Evolutionary conservation across 768 basidiomycete genomes (phyloP), one percentile per base, ranked within the genome.

Genomic region (Termitomyces sp.): DNA sequence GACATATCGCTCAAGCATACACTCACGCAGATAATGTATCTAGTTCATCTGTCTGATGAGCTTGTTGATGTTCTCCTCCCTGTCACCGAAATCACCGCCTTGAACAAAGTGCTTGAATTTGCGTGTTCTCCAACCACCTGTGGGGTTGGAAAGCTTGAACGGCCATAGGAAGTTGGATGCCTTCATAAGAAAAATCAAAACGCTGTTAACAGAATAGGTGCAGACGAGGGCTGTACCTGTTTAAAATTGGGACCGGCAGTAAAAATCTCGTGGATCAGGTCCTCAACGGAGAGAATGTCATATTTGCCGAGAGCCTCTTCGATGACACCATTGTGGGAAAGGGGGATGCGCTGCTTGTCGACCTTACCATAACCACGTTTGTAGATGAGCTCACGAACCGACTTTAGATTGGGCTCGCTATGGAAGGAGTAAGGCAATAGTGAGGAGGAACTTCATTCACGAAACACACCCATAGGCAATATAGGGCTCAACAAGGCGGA

Each of bases 291-390:
- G 70, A 99, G 87, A 72, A 98, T 95, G 71, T 96, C 91, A 75
- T 83, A 88, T 74, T 96, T 88, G 72, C 93, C 91, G 60, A 99
- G 93, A 35, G 79, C 68, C 66, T 82, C 77, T 77, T 99, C 97
- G 66, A 98, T 96, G 75, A 97, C 79, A 57, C 83, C 79, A 77
- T 99, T 99, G 79, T 91, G 93, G 65, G 87, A 75, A 60, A 99
- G 85, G 60, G 97, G 95, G 67, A 99, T 90, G 70, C 97, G 90
- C 73, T 98, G 95, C 77, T 93, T 96, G 82, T 93, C 73, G 72
- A 98, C 86, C 80, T 98, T 98, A 71, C 96, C 97, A 70, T 98
- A 98, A 55, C 97, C 97, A 61, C 97, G 93, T 83, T 99, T 99
- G 88, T 98, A 98, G 77, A 98, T 86, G 62, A 99, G 77, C 73